phyloP scores from a whole-genome alignment of 192 early-diverging fungal genomes.

The Rhizoclosmatium globosum region DNA sequence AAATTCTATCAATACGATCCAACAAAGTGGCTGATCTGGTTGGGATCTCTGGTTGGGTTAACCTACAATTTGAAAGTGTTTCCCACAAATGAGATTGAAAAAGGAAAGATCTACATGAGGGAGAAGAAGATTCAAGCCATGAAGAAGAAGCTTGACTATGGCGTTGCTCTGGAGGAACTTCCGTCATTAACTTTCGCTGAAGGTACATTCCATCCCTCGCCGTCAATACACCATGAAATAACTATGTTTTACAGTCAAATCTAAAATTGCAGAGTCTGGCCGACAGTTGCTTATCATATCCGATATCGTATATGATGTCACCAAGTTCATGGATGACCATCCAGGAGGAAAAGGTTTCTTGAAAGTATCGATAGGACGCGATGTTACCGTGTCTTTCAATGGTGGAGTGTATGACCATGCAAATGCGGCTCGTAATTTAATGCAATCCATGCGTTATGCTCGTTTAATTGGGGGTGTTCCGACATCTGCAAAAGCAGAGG shows the following conservation, averaged over 20 bases:
- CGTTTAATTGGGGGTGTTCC: not conserved
- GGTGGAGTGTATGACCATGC: constrained; percentile 87
- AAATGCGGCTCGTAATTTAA: constrained; percentile 86
- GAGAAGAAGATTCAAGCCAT: constrained; percentile 74
- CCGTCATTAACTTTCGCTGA: constrained; percentile 57
- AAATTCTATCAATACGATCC: constrained; percentile 60
- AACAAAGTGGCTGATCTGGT: constrained; percentile 63
- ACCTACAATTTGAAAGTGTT: constrained; percentile 60
- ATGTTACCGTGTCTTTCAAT: constrained; percentile 86
- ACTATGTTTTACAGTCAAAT: constrained; percentile 51
- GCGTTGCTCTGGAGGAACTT: constrained; percentile 71
- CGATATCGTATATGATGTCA: constrained; percentile 83
- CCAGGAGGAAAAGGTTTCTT: constrained; percentile 87
- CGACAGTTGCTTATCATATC: constrained; percentile 85
- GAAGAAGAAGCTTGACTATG: constrained; percentile 75
- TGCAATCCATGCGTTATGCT: constrained; percentile 40
- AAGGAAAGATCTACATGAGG: constrained; percentile 76
- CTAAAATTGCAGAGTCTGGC: constrained; percentile 70
- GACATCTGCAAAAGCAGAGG: not conserved
- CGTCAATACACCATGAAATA: not conserved
- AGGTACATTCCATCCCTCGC: constrained; percentile 50
- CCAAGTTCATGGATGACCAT: constrained; percentile 85
- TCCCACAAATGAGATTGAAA: constrained; percentile 56
- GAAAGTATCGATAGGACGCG: constrained; percentile 78
- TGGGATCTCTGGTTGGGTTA: constrained; percentile 49